Percentiles rank a stretch among this genome's conserved stretches.
Evolutionary conservation across 371 early-diverging fungal genomes (phyloP).

Genomic region (Parasitella parasitica): DNA sequence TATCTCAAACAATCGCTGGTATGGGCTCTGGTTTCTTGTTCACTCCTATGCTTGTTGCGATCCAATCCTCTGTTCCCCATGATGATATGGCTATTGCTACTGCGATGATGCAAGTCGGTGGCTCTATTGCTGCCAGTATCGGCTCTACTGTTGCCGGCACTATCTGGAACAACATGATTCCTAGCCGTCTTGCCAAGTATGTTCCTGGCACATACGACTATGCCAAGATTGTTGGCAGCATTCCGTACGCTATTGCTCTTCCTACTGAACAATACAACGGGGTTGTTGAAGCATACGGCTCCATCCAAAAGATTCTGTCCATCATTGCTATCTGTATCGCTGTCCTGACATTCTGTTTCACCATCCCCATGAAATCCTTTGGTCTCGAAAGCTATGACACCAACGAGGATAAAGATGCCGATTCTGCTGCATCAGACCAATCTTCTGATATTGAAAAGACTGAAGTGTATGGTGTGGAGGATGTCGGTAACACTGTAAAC

Average conservation of each 20-base stretch:
- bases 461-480: background rate
- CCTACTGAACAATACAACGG: constrained; percentile 34
- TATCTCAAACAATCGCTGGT: constrained; percentile 40
- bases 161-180: constrained; percentile 41
- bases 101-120: constrained; percentile 34
- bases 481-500: too few relatives aligned
- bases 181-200: constrained; percentile 25
- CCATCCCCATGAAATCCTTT: constrained; percentile 40
- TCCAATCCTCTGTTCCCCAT: constrained; percentile 39
- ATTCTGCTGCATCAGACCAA: background rate
- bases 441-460: background rate
- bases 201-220: constrained; percentile 40
- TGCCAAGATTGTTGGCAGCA: constrained; percentile 25
- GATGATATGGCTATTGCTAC: constrained; percentile 38
- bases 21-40: constrained; percentile 35
- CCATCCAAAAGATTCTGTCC: constrained; percentile 27
- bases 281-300: constrained; percentile 28
- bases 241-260: constrained; percentile 21
- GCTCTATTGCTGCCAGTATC: constrained; percentile 34
- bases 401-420: background rate
- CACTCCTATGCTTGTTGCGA: constrained; percentile 31
- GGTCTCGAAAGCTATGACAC: constrained; percentile 22
- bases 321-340: constrained; percentile 33
- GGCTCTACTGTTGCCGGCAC: constrained; percentile 41
- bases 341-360: constrained; percentile 28